A percentile compares a stretch with the other conserved stretches of the same genome.
Evolutionary conservation across 192 early-diverging fungal species (phyloP).

Genomic region (Paraglomus brasilianum): DNA sequence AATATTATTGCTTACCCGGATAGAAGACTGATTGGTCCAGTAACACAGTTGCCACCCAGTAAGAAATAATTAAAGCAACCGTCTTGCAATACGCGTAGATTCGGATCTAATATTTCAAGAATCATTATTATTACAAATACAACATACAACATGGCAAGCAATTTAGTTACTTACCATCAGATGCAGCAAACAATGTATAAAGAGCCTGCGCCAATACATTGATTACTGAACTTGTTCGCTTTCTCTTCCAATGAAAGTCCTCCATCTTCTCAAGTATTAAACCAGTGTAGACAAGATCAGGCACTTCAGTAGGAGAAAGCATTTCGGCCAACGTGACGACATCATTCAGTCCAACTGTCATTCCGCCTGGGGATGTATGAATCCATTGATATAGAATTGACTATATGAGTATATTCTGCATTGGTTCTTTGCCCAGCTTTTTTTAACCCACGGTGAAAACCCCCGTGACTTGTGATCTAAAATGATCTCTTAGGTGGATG

Average conservation of each 20-base stretch:
- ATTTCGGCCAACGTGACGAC: conserved; percentile 70
- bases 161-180: conserved; percentile 50
- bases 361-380: conserved; percentile 60
- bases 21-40: conserved; percentile 81
- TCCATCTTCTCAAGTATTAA: conserved; percentile 56
- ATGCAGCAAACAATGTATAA: conserved; percentile 85
- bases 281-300: conserved; percentile 48
- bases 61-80: conserved; percentile 88
- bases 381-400: too few relatives aligned
- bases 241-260: conserved; percentile 71
- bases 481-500: too few relatives aligned
- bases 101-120: conserved; percentile 49
- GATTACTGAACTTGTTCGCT: conserved; percentile 69
- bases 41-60: conserved; percentile 76
- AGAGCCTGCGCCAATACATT: conserved; percentile 94
- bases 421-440: too few relatives aligned
- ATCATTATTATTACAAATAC: too few relatives aligned
- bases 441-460: too few relatives aligned
- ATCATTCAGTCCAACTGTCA: conserved; percentile 96
- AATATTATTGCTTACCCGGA: conserved; percentile 49
- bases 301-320: conserved; percentile 46
- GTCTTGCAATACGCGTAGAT: conserved; percentile 71
- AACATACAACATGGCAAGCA: too few relatives aligned
- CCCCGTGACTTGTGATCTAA: too few relatives aligned
- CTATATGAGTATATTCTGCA: too few relatives aligned